Conservation (phyloP, 805 yeast species). For the Ogataea sp. region DNA sequence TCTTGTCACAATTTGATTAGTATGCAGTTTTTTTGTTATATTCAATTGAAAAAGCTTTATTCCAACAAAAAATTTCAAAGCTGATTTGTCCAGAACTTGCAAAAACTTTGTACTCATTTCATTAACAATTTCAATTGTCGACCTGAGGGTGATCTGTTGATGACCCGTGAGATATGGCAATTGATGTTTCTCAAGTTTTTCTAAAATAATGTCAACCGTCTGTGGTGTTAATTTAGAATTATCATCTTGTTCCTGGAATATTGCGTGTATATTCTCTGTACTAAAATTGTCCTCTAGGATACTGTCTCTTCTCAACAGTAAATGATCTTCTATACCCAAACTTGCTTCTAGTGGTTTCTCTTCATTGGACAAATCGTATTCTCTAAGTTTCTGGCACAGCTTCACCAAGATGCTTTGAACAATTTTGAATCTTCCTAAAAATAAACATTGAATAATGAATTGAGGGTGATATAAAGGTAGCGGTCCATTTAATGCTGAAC, state of each 20-base stretch:
- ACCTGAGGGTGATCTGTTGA: conserved; percentile 77
- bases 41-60: conserved; percentile 51
- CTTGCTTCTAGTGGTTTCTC: conserved; percentile 13
- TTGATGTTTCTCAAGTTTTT: conserved; percentile 53
- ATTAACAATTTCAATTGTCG: conserved; percentile 57
- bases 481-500: conserved; percentile 78
- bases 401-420: conserved; percentile 50
- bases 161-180: conserved; percentile 83
- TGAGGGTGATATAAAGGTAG: conserved; percentile 90
- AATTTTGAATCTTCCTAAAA: conserved; percentile 46
- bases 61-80: conserved; percentile 63
- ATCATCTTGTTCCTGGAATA: conserved; percentile 15
- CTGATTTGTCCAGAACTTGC: conserved; percentile 51
- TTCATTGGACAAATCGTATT: conserved; percentile 31
- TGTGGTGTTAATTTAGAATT: conserved; percentile 16
- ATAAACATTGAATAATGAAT: conserved; percentile 65
- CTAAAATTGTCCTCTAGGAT: background rate
- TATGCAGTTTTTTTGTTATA: conserved; percentile 20
- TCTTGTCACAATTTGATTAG: background rate
- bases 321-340: conserved; percentile 13
- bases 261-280: conserved; percentile 9
- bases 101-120: conserved; percentile 40
- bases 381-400: conserved; percentile 47
- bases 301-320: conserved; percentile 5
- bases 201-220: conserved; percentile 41